phyloP scores from a whole-genome alignment of 225 moss, liverwort and hornwort genomes.

The Sphagnum contortum region DNA sequence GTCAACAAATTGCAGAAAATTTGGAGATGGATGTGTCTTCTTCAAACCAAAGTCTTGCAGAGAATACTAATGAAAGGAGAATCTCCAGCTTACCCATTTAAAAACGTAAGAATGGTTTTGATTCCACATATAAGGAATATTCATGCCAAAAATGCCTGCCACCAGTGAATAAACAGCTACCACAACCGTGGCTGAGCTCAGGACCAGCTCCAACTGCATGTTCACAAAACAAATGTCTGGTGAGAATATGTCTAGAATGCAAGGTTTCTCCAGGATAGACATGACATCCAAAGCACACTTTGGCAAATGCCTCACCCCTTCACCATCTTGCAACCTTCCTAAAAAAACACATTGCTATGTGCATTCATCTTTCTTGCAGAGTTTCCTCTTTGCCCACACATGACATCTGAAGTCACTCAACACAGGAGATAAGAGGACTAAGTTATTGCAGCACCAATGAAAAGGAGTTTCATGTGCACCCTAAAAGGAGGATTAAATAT shows the following conservation, averaged over 20 bases:
- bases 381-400: too few species aligned
- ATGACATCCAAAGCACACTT: neutral
- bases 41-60: neutral
- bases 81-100: conserved; percentile 57
- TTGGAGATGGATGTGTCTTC: too few species aligned
- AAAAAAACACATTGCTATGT: neutral
- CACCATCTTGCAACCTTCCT: neutral
- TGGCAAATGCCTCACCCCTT: neutral
- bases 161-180: conserved; percentile 76
- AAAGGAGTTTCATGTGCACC: too few species aligned
- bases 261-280: too few species aligned
- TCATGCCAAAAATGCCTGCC: conserved; percentile 96
- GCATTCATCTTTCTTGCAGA: neutral
- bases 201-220: conserved; percentile 91
- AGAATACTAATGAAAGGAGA: neutral
- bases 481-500: too few species aligned
- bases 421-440: too few species aligned
- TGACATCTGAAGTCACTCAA: too few species aligned
- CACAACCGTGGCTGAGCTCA: conserved; percentile 91
- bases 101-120: conserved; percentile 43
- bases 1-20: too few species aligned
- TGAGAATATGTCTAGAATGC: neutral
- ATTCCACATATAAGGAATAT: conserved; percentile 87
- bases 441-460: too few species aligned
- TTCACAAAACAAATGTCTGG: conserved; percentile 2